Percentiles rank a stretch among this genome's conserved stretches.
Evolutionary conservation across 106 monocot species (phyloP).

Genomic region (Amphibolis antarctica): DNA sequence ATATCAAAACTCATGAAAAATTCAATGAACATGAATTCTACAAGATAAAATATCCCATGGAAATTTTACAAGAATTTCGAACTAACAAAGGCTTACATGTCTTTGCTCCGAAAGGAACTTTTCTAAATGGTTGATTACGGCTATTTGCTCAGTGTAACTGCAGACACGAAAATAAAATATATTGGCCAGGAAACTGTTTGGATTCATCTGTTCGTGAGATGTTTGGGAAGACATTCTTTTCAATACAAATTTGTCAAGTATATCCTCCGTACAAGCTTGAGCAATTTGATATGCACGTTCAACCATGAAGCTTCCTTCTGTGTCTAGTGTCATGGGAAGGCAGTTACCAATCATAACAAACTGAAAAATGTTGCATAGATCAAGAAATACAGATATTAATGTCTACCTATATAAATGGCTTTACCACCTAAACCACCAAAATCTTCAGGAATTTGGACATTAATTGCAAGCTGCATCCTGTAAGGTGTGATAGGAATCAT

Average conservation of each 20-base stretch:
- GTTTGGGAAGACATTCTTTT: constrained; percentile 20
- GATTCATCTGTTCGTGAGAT: constrained; percentile 30
- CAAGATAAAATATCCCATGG: background rate
- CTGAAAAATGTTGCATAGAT: background rate
- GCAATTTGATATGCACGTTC: constrained; percentile 97
- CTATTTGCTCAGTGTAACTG: constrained; percentile 96
- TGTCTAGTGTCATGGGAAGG: constrained; percentile 35
- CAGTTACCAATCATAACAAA: background rate
- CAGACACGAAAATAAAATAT: constrained; percentile 95
- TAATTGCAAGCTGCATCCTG: constrained; percentile 94
- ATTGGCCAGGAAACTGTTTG: constrained; percentile 55
- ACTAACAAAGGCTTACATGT: constrained; percentile 39
- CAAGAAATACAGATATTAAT: background rate
- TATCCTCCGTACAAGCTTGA: constrained; percentile 65
- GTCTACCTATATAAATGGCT: constrained; percentile 90
- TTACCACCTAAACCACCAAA: constrained; percentile 82
- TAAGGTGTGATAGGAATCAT: constrained; percentile 9
- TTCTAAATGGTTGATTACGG: constrained; percentile 72
- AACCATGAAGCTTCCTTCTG: constrained; percentile 99
- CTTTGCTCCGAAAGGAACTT: constrained; percentile 63
- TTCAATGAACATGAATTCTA: no score
- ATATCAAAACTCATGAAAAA: no score
- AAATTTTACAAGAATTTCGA: background rate
- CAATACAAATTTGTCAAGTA: constrained; percentile 22
- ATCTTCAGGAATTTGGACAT: constrained; percentile 78